A percentile compares a stretch with the other conserved stretches of the same genome.
phyloP scores from a whole-genome alignment of 2,329 filamentous ascomycete species.

The Xylariaceae sp. region DNA sequence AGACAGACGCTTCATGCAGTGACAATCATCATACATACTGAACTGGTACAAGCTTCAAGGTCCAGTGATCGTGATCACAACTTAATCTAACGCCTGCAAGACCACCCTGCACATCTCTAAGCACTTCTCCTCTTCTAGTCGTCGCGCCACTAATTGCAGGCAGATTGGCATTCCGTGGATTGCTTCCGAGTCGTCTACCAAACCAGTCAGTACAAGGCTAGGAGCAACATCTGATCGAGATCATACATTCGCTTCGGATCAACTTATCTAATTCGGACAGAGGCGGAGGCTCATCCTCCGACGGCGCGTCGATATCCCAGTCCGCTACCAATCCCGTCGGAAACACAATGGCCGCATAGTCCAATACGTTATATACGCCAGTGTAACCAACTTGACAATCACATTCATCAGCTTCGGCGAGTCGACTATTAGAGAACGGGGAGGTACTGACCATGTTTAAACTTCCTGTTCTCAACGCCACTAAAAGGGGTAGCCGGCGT shows the following conservation, averaged over 20 bases:
- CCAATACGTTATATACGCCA: slow-evolving; percentile 45
- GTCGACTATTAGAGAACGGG: too few relatives aligned
- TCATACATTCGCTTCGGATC: slow-evolving; percentile 41
- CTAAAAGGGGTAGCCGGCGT: slow-evolving; percentile 49
- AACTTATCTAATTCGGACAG: slow-evolving; percentile 36
- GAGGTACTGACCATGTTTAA: slow-evolving; percentile 38
- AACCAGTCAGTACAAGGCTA: background rate
- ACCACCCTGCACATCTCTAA: slow-evolving; percentile 31
- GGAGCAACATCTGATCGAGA: background rate
- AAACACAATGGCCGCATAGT: slow-evolving; percentile 45
- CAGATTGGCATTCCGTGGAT: slow-evolving; percentile 42
- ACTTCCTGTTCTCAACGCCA: slow-evolving; percentile 39
- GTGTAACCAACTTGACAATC: slow-evolving; percentile 41
- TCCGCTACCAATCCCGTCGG: slow-evolving; percentile 40
- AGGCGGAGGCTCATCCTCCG: slow-evolving; percentile 30
- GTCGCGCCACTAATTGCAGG: slow-evolving; percentile 38
- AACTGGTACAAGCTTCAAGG: background rate
- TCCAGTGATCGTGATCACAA: background rate
- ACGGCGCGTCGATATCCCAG: slow-evolving; percentile 34
- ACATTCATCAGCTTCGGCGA: background rate
- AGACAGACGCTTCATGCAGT: too few relatives aligned
- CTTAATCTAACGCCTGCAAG: slow-evolving; percentile 24
- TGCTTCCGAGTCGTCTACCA: slow-evolving; percentile 35
- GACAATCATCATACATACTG: too few relatives aligned
- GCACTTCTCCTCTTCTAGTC: slow-evolving; percentile 33